phyloP scores from a whole-genome alignment of 1,139 yeast species.

The Nakaseomyces nivariensis region DNA sequence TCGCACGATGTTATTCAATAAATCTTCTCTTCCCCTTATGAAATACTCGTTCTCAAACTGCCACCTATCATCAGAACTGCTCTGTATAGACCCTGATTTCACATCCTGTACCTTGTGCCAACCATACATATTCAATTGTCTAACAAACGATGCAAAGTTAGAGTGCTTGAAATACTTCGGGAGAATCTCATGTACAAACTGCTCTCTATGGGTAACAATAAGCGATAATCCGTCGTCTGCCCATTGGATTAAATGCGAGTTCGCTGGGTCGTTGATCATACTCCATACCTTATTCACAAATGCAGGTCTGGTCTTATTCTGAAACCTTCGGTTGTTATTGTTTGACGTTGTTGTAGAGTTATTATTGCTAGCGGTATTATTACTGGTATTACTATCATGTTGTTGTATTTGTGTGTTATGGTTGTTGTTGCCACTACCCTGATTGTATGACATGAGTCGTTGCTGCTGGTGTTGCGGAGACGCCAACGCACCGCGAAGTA shows the following conservation, averaged over 20 bases:
- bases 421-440: not conserved
- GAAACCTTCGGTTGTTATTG: not conserved
- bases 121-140: conserved; percentile 91
- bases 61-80: conserved; percentile 36
- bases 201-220: conserved; percentile 75
- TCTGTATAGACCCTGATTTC: conserved; percentile 31
- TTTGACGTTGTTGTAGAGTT: not conserved
- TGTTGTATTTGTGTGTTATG: not conserved
- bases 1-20: conserved; percentile 62
- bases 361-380: not conserved
- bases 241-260: conserved; percentile 72
- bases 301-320: conserved; percentile 52
- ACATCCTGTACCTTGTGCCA: conserved; percentile 79
- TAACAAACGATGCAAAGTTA: conserved; percentile 87
- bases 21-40: conserved; percentile 56
- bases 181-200: conserved; percentile 72
- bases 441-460: not conserved
- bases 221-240: conserved; percentile 75
- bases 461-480: not conserved
- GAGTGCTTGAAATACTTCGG: conserved; percentile 91
- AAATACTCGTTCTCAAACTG: conserved; percentile 81
- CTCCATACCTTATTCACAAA: conserved; percentile 90
- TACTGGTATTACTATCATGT: conserved; percentile 5
- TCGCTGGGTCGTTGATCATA: conserved; percentile 78
- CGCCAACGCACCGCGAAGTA: not conserved